Evolutionary conservation across 306 rosid genomes (phyloP), one percentile per base, ranked within the genome.

Genomic region (Gastrolobium villosum): DNA sequence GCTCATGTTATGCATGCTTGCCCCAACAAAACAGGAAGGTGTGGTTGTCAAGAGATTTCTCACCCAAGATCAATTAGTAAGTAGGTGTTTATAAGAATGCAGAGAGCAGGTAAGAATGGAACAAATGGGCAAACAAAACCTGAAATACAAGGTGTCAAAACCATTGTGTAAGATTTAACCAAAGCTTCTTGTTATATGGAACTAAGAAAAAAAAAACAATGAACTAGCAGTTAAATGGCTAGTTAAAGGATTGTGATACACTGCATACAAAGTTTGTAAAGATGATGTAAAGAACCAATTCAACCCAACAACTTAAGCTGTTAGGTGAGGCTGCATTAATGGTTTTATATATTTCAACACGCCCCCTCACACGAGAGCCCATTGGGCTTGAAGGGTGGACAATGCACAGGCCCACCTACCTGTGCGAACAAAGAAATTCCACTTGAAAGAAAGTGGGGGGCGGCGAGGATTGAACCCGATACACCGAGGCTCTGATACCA

Each of bases 91-190:
- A 87, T 81, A 54, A 91, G 90, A 84, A 91, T 86, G 81, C 92
- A 87, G 61, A 89, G 83, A 59, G 90, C 89, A 54, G 91, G 96
- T 46, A 91, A 57, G 85, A 87, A 89, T 37, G 96, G 96, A 66
- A 91, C 89, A 75, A 83, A 85, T 37, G 96, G 92, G 80, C 96
- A 89, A 68, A 63, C 84, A 78, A 91, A 91, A 79, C 96, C 92
- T 91, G 90, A 67, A 66, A 65, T 73, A 61, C 26, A 80, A 31
- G 55, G 46, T 31, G 10, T 49, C 55, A 64, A 45, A 46, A 67
- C 39, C 48, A 60, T 66, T 10, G 64, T 2, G 32, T 49, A 15
- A 81, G 61, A 80, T 62, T 55, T 71, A 46, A 44, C 36, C 55
- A 46, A 53, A 48, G 54, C 50, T 54, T 43, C 10, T 40, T 3